phyloP scores from a whole-genome alignment of 2,329 filamentous ascomycete species.

The Clarireedia hainanense region DNA sequence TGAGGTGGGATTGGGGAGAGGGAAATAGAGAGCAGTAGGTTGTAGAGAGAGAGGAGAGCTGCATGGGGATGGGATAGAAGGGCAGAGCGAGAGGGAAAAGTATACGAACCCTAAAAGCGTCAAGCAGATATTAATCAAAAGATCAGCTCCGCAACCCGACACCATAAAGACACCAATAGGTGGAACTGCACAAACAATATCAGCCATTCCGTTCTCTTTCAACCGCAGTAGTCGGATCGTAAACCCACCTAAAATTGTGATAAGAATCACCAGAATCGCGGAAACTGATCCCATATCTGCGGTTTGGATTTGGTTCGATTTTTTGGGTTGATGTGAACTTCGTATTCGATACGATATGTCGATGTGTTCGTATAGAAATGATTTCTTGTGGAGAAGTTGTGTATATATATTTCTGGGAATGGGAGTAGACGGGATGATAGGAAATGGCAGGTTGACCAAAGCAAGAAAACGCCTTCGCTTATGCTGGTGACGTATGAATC shows the following conservation, averaged over 20 bases:
- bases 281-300: constrained; percentile 30
- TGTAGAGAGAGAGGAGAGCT: too few relatives aligned
- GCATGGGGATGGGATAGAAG: background rate
- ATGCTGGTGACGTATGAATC: too few relatives aligned
- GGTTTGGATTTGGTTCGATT: background rate
- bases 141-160: constrained; percentile 34
- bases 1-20: background rate
- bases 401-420: too few relatives aligned
- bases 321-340: background rate
- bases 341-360: background rate
- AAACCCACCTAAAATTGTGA: constrained; percentile 38
- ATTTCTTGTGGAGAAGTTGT: too few relatives aligned
- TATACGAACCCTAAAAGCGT: constrained; percentile 31
- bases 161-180: constrained; percentile 34
- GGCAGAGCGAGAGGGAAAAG: too few relatives aligned
- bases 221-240: background rate
- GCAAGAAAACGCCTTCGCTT: too few relatives aligned
- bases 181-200: constrained; percentile 24
- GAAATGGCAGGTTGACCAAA: too few relatives aligned
- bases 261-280: constrained; percentile 36
- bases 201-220: background rate
- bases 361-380: too few relatives aligned
- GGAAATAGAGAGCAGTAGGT: constrained; percentile 14
- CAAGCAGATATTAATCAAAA: constrained; percentile 36
- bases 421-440: too few relatives aligned